Evolutionary conservation across 495 filamentous ascomycete species (phyloP).

Genomic region (Podospora didyma): DNA sequence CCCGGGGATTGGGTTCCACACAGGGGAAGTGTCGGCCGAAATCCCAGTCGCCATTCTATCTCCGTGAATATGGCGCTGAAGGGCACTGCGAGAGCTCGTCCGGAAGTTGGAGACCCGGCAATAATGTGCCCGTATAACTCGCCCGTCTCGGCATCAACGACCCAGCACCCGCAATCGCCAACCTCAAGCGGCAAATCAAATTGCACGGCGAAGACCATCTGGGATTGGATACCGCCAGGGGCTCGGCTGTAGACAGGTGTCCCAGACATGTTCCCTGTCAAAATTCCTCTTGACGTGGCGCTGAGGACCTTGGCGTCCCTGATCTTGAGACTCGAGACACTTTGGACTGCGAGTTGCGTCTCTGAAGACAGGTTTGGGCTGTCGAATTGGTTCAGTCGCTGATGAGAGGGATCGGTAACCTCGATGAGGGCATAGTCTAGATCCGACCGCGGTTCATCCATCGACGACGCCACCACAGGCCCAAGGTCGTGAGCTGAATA

Average conservation of each 20-base stretch:
- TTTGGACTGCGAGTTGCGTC: neutral
- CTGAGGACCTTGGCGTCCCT: neutral
- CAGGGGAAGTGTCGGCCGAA: neutral
- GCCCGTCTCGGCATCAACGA: constrained; percentile 2
- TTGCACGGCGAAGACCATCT: neutral
- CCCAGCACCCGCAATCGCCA: constrained; percentile 5
- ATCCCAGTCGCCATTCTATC: neutral
- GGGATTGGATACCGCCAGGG: neutral
- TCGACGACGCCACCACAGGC: neutral
- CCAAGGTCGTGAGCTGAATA: neutral
- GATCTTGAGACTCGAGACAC: neutral
- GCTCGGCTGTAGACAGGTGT: constrained; percentile 3
- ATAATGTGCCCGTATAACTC: constrained; percentile 3
- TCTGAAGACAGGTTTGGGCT: neutral
- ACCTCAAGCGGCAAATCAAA: constrained; percentile 2
- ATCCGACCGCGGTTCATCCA: neutral
- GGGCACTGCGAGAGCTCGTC: neutral
- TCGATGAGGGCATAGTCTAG: constrained; percentile 6
- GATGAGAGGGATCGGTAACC: neutral
- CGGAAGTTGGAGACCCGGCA: neutral
- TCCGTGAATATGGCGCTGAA: constrained; percentile 1
- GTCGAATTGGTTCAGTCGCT: neutral
- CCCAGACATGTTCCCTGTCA: neutral
- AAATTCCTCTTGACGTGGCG: neutral
- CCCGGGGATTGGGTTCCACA: constrained; percentile 1